A percentile compares a stretch with the other conserved stretches of the same genome.
phyloP scores from a whole-genome alignment of 768 basidiomycete genomes.

The Rhizopogon vesiculosus region DNA sequence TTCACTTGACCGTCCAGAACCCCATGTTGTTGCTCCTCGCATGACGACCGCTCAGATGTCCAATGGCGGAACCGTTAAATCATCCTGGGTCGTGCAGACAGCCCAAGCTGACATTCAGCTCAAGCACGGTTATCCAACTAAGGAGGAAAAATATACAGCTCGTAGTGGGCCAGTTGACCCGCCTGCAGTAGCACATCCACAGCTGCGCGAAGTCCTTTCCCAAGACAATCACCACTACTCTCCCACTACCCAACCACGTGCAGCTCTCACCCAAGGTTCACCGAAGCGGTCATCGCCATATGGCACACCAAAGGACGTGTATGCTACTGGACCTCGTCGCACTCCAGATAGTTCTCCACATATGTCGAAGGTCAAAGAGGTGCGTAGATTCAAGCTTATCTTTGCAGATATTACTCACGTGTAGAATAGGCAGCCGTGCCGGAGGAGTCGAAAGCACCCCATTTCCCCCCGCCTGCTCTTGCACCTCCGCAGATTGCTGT shows the following conservation, averaged over 20 bases:
- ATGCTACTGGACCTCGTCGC: slow-evolving; percentile 15
- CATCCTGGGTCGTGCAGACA: slow-evolving; percentile 29
- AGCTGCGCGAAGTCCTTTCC: slow-evolving; percentile 29
- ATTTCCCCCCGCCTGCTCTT: slow-evolving; percentile 3
- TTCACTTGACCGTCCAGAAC: neutral
- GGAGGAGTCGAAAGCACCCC: slow-evolving; percentile 12
- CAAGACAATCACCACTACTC: slow-evolving; percentile 18
- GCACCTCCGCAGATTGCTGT: slow-evolving; percentile 26
- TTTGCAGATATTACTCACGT: slow-evolving; percentile 7
- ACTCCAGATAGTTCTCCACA: slow-evolving; percentile 19
- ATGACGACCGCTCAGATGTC: slow-evolving; percentile 10
- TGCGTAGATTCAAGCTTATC: slow-evolving; percentile 2
- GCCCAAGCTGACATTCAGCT: slow-evolving; percentile 12
- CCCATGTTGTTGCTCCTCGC: slow-evolving; percentile 9
- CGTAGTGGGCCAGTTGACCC: slow-evolving; percentile 14
- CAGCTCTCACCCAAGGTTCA: slow-evolving; percentile 13
- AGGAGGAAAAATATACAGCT: slow-evolving; percentile 25
- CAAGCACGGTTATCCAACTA: slow-evolving; percentile 14
- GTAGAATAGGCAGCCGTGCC: slow-evolving; percentile 14
- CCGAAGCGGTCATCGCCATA: slow-evolving; percentile 23
- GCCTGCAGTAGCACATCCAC: slow-evolving; percentile 12
- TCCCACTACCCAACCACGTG: slow-evolving; percentile 12
- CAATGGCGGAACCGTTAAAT: slow-evolving; percentile 18
- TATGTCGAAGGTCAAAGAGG: slow-evolving; percentile 20
- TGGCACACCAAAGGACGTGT: slow-evolving; percentile 10